Evolutionary conservation across 129 eudicot genomes (phyloP), one percentile per base, ranked within the genome.

Genomic region (Silybum marianum): DNA sequence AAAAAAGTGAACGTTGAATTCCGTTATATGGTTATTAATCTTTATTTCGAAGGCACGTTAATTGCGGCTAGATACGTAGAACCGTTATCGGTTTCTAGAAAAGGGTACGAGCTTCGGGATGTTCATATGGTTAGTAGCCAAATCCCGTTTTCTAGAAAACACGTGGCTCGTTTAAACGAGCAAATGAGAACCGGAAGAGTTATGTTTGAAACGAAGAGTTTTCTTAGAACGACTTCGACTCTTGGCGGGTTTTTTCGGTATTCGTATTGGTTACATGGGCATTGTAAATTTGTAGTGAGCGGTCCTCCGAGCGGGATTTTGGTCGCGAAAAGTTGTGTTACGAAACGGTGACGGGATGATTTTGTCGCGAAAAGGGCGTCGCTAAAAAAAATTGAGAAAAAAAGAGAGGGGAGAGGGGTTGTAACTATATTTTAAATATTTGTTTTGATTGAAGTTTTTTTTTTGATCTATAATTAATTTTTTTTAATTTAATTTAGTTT

Each of bases 231-330:
- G 40, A 89, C 82, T 16, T 93, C 98, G 11, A 86, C 76, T 39
- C 75, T 91, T 65, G 99, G 97, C 32, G 89, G 94, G 21, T 67
- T 93, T 44, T 82, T 96, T 7, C 83, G 85, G 30, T 96, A 93
- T 76, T 87, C 98, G 1, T 93, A 96, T 76, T 90, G 95, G 98
- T 76, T 93, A 73, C 38, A 90, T 69, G 90, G 90, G 22, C 93
- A 73, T 65, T 96, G 99, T 69, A 80, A 73, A 9, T 87, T 96
- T 25, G 88, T 60, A 28, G 83, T 91, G 78, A 85, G 87, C 1
- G 89, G 89, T 28, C 99, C 99, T 81, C 98, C 99, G 9, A 86
- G 87, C 72, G 99, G 99, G 32, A 77, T 82, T 70, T 66, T 93
- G 89, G 54, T 91, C 63, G 86, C 85, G 2, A 93, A 88, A 77